Base-by-base conservation (phyloP, 345 rosid genomes). In the Corchorus capsularis region DNA sequence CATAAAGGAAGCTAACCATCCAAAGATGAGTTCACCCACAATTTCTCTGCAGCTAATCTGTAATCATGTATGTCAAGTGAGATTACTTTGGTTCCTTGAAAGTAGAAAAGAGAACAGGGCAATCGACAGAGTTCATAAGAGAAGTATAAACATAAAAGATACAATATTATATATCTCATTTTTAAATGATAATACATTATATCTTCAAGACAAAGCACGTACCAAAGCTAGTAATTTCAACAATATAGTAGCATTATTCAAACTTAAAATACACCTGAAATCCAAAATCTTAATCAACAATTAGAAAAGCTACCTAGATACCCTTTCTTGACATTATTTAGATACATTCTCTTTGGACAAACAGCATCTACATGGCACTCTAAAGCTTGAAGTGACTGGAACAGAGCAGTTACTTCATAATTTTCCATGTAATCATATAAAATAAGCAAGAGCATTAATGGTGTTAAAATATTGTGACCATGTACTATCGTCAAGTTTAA, bases 401-500 rank as follows among this genome's bases (percentile, higher is more conserved):
- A 91, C 72, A 98, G 99, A 65, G 91, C 96, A 3, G 62, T 81
- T 20, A 91, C 92, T 88, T 93, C 94, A 67, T 93, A 91, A 77
- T 93, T 93, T 86, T 95, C 99, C 99, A 95, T 93, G 81, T 82
- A 93, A 84, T 94, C 98, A 97, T 94, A 71, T 53, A 80, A 75
- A 63, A 32, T 52, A 17, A 72, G 43, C 20, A 67, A 73, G 19
- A 62, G 45, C 69, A 67, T 45, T 49, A 54, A 63, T 12, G 4
- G 11, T 14, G 19, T 39, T 49, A 50, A 61, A 35, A 8, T 37
- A 75, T 34, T 19, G 6, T 50, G 49, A 50, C 22, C 45, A 6
- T 27, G 27, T 27, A 27, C 27, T 27, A 27, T 27, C 27, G 27
- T 27, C 17, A 55, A 71, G 11, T 32, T 35, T 54, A 37, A 37